These are phyloP conservation scores for Suhomyces panamericanus DNA, from an alignment of 1,139 yeast genomes.

Conservation along the genomic window DNA sequence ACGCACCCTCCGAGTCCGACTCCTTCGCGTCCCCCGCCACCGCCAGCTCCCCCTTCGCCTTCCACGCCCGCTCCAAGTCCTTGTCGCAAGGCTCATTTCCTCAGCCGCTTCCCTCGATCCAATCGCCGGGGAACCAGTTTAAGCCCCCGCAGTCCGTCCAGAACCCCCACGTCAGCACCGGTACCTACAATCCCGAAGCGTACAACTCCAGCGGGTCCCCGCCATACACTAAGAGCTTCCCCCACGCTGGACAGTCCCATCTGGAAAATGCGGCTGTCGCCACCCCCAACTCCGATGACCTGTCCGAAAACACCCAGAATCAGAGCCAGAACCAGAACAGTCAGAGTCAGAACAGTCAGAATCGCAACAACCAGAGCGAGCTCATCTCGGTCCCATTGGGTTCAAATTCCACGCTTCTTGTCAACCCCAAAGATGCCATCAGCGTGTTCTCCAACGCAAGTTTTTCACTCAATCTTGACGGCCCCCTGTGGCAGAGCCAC, in stretches of 20 bases:
- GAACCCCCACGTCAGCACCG: background rate
- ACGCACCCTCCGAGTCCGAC: background rate
- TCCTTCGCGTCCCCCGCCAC: background rate
- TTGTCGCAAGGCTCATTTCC: background rate
- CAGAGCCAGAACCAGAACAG: background rate
- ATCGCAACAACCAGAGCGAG: background rate
- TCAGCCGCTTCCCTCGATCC: background rate
- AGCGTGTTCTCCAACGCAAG: slow-evolving; percentile 40
- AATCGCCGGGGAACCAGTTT: slow-evolving; percentile 3
- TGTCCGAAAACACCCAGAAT: no score
- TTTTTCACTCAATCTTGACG: slow-evolving; percentile 39
- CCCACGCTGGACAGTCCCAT: no score
- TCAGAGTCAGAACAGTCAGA: no score
- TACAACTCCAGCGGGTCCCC: background rate
- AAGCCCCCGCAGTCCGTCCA: slow-evolving; percentile 1
- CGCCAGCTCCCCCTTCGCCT: slow-evolving; percentile 1
- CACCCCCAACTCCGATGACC: no score
- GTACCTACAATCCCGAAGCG: background rate
- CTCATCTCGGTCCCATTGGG: slow-evolving; percentile 38
- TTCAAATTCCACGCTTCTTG: slow-evolving; percentile 37
- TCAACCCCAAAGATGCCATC: slow-evolving; percentile 39
- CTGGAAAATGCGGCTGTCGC: no score
- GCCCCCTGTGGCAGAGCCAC: slow-evolving; percentile 42
- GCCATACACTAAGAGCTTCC: no score
- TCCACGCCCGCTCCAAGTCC: background rate